Evolutionary conservation across 2,329 filamentous ascomycete genomes (phyloP), one percentile per base, ranked within the genome.

Genomic region (Anthostomella pinea): DNA sequence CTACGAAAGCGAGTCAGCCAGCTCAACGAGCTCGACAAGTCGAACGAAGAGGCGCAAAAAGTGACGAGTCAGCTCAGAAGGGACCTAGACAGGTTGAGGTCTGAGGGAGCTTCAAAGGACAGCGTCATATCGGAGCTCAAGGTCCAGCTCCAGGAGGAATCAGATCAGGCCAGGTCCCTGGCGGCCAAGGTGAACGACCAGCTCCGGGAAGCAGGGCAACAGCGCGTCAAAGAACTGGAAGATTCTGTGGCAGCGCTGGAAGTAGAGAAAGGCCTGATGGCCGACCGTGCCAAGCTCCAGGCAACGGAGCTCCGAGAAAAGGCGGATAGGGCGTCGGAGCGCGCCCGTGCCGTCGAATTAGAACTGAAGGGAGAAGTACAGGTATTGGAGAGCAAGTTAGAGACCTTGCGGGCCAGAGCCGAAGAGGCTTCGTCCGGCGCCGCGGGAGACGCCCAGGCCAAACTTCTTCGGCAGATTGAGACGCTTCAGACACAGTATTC

Each of bases 401-500:
- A 98, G 64, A 79, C 85, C 7, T 81, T 96, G 66, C 83, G 93
- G 37, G 78, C 82, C 13, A 79, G 85, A 20, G 88, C 87, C 2
- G 93, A 98, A 65, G 93, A 98, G 62, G 87, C 81, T 1, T 89
- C 89, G 2, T 91, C 89, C 3, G 85, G 87, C 11, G 80, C 80
- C 10, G 81, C 81, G 5, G 86, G 89, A 10, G 87, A 95, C 56
- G 80, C 85, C 1, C 89, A 95, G 53, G 86, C 86, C 27, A 97
- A 96, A 61, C 72, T 97, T 25, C 71, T 97, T 27, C 81, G 93
- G 25, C 94, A 98, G 63, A 85, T 98, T 35, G 93, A 98, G 67
- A 96, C 87, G 1, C 67, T 98, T 23, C 93, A 98, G 63, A 93
- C 87, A 6, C 94, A 98, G 60, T 95, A 98, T 63, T 82, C 89